Evolutionary conservation across 345 rosid genomes (phyloP), one percentile per base, ranked within the genome.

Genomic region (Xanthoceras sorbifolium): DNA sequence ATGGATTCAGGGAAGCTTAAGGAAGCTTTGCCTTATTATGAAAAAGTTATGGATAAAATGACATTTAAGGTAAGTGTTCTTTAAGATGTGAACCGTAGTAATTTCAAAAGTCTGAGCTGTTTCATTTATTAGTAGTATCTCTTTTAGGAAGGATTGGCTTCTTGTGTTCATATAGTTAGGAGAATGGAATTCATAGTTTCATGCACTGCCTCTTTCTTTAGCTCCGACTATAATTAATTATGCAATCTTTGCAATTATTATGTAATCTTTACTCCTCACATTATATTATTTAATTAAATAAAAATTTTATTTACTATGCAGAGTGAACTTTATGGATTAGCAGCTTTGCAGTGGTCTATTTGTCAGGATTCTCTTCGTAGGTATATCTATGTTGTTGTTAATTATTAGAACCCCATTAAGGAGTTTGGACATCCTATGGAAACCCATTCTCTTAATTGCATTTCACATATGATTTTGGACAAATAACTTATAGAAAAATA

Each of bases 271-370:
- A 22, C 22, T 55, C 50, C 48, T 23, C 32, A 14, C 11, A 57
- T 29, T 59, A 12, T 55, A 54, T 34, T 48, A 14, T 26, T 61
- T 70, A 31, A 34, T 68, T 22, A 50, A 34, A 26, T 15, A 14
- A 2, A n/a, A 15, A 18, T 34, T 25, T 40, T 26, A 61, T 36
- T 63, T 77, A n/a, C n/a, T 84, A 6, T 83, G 78, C 91, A 93
- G 97, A 94, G 91, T 78, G 97, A 93, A 81, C 90, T 91, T 77
- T 93, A 94, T 85, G 98, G 97, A 72, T 81, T 84, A 85, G 97
- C 98, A 40, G 98, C 97, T 86, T 83, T 94, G 88, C 94, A 93
- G 74, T 94, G 98, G 98, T 86, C 97, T 78, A 85, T 91, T 74
- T 94, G 98, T 80, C 94, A 89, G 81, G 98, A 93, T 84, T 94